phyloP scores from a whole-genome alignment of 768 basidiomycete species.

The Pleurotus pulmonarius region DNA sequence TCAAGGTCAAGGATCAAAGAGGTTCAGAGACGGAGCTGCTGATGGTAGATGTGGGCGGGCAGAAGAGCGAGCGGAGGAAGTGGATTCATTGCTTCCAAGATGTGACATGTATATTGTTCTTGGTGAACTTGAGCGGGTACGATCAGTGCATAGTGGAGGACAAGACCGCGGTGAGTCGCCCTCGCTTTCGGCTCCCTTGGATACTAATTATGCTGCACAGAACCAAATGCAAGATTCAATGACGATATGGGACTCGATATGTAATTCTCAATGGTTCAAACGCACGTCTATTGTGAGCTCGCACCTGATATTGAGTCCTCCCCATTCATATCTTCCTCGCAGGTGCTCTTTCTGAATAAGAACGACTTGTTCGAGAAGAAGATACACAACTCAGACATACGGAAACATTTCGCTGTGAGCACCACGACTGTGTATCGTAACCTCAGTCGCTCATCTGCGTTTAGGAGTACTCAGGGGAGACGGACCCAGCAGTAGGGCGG shows the following conservation, averaged over 20 bases:
- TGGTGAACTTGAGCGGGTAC: slow-evolving; percentile 90
- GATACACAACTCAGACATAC: slow-evolving; percentile 77
- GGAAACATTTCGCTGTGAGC: slow-evolving; percentile 81
- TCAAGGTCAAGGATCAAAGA: slow-evolving; percentile 63
- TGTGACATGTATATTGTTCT: slow-evolving; percentile 88
- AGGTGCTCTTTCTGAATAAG: slow-evolving; percentile 96
- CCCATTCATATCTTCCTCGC: background rate
- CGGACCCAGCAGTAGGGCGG: slow-evolving; percentile 52
- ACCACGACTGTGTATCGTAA: background rate
- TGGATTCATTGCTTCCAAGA: slow-evolving; percentile 97
- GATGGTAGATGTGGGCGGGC: slow-evolving; percentile 93
- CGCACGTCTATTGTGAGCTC: slow-evolving; percentile 81
- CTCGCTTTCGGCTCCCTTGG: background rate
- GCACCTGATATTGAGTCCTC: slow-evolving; percentile 4
- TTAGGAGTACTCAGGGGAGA: slow-evolving; percentile 73
- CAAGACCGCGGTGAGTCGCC: slow-evolving; percentile 69
- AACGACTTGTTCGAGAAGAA: slow-evolving; percentile 90
- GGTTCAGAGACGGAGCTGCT: slow-evolving; percentile 51
- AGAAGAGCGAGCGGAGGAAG: slow-evolving; percentile 89
- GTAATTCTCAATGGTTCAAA: slow-evolving; percentile 97
- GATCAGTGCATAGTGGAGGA: slow-evolving; percentile 95
- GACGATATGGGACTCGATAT: slow-evolving; percentile 98
- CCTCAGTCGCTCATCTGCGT: slow-evolving; percentile 54
- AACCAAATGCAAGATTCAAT: slow-evolving; percentile 99
- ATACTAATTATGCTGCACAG: slow-evolving; percentile 30